phyloP scores from a whole-genome alignment of 2,329 filamentous ascomycete genomes.

The Pseudonectria foliicola region DNA sequence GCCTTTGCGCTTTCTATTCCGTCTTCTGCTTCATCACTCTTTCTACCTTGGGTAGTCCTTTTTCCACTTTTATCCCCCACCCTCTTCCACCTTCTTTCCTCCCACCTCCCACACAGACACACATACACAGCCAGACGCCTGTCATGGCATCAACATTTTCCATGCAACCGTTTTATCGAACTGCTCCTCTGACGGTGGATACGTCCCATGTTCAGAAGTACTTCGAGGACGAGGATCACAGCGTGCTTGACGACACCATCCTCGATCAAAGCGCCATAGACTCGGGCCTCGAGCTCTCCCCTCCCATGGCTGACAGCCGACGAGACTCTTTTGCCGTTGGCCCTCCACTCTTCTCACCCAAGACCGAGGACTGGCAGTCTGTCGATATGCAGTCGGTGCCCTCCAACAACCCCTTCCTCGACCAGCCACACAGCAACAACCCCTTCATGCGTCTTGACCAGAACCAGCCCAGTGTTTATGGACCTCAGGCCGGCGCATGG shows the following conservation, averaged over 20 bases:
- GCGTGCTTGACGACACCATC: slow-evolving; percentile 54
- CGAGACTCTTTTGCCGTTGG: slow-evolving; percentile 56
- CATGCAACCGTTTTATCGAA: slow-evolving; percentile 46
- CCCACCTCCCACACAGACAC: slow-evolving; percentile 10
- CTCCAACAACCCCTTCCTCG: slow-evolving; percentile 57
- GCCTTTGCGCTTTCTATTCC: slow-evolving; percentile 6
- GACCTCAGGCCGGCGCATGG: slow-evolving; percentile 46
- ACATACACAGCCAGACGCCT: slow-evolving; percentile 12
- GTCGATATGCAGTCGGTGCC: slow-evolving; percentile 58
- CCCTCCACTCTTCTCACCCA: slow-evolving; percentile 54
- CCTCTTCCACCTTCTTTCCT: slow-evolving; percentile 5
- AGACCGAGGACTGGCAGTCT: slow-evolving; percentile 56
- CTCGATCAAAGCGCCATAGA: slow-evolving; percentile 53
- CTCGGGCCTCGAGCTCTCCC: slow-evolving; percentile 56
- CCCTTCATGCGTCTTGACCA: slow-evolving; percentile 61
- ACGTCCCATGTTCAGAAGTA: slow-evolving; percentile 46
- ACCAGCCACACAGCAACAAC: slow-evolving; percentile 47
- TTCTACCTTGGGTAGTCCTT: slow-evolving; percentile 15
- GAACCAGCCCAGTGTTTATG: slow-evolving; percentile 36
- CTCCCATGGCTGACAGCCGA: slow-evolving; percentile 54
- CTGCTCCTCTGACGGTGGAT: slow-evolving; percentile 45
- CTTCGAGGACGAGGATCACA: slow-evolving; percentile 55
- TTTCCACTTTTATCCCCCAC: slow-evolving; percentile 7
- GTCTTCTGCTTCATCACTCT: slow-evolving; percentile 8
- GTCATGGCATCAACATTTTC: slow-evolving; percentile 44